Base-by-base conservation (phyloP, 2,329 filamentous ascomycete species). In the Colletotrichum horii region DNA sequence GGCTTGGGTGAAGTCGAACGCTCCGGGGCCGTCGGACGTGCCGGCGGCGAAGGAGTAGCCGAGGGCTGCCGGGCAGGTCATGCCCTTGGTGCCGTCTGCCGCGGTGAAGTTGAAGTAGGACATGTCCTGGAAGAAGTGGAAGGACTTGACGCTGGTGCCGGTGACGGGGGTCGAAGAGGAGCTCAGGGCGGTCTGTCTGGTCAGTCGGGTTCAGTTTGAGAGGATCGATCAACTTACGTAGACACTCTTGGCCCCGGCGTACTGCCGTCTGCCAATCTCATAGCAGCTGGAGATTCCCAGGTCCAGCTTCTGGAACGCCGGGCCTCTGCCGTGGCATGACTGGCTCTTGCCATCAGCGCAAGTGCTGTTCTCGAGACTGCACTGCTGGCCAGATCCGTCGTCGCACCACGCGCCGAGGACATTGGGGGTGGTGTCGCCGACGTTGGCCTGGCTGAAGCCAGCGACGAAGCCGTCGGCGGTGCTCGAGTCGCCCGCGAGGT, bases 31-130 rank as follows among this genome's bases (percentile, higher is more conserved):
- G 82, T 98, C 96, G 0, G 95, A 95, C 0, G 96, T 98, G 14
- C 96, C 96, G 1, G 95, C 96, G 1, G 96, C 96, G 82, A 98
- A 98, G 0, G 94, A 96, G 82, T 97, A 98, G 8, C 96, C 96
- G 75, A 98, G 87, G 0, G 96, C 95, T 1, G 96, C 96, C 5
- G 96, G 93, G 79, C 96, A 98, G 0, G 96, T 98, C 66, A 86
- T 88, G 8, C 93, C 94, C 34, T 85, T 85, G 4, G 91, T 92
- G 61, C 94, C 94, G 79, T 98, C 95, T 1, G 93, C 90, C 2
- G 96, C 91, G 4, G 86, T 83, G 81, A 98, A 98, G 1, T 89
- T 89, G 82, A 93, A 97, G 79, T 91, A 91, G 7, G 93, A 91
- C 88, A 98, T 93, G 83, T 98, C 91, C 77, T 95, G 92, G 82